Percentiles rank a stretch among this genome's conserved stretches.
Conservation (phyloP, 768 basidiomycete genomes). For the Psilocybe cubensis region DNA sequence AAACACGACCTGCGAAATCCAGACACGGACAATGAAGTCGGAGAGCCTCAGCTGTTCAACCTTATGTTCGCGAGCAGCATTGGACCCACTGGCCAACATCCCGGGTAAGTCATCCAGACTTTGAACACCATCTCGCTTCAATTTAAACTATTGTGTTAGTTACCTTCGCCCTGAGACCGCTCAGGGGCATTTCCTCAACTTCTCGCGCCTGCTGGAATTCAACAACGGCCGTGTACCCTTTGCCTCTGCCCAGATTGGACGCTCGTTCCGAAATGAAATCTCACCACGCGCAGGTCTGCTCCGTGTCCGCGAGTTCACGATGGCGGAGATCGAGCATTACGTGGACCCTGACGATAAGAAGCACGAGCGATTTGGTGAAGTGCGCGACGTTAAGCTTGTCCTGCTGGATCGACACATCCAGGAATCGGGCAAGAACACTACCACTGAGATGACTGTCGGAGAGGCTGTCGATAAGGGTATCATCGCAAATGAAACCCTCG, state of each 20-base stretch:
- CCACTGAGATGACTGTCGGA: conserved; percentile 74
- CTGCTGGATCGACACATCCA: conserved; percentile 89
- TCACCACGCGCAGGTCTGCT: conserved; percentile 95
- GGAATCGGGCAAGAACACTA: conserved; percentile 66
- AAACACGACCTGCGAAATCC: conserved; percentile 86
- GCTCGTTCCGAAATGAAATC: conserved; percentile 97
- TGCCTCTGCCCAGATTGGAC: conserved; percentile 96
- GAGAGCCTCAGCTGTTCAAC: conserved; percentile 95
- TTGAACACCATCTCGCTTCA: not conserved
- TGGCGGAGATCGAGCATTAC: conserved; percentile 99
- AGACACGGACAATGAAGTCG: conserved; percentile 89
- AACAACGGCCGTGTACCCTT: conserved; percentile 97
- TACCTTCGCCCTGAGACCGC: conserved; percentile 98
- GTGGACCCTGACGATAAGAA: conserved; percentile 94
- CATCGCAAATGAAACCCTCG: conserved; percentile 96
- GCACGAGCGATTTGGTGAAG: conserved; percentile 83
- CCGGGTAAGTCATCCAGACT: conserved; percentile 62
- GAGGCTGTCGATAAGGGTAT: conserved; percentile 86
- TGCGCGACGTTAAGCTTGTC: conserved; percentile 71
- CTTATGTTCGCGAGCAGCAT: conserved; percentile 98
- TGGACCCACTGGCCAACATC: conserved; percentile 96
- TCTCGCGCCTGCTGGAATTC: conserved; percentile 94
- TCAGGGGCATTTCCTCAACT: conserved; percentile 99
- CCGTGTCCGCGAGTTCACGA: conserved; percentile 97
- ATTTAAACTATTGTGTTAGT: conserved; percentile 40